These are phyloP conservation scores for Penicillium desertorum DNA, from an alignment of 495 filamentous ascomycete species.

Conservation along the genomic window DNA sequence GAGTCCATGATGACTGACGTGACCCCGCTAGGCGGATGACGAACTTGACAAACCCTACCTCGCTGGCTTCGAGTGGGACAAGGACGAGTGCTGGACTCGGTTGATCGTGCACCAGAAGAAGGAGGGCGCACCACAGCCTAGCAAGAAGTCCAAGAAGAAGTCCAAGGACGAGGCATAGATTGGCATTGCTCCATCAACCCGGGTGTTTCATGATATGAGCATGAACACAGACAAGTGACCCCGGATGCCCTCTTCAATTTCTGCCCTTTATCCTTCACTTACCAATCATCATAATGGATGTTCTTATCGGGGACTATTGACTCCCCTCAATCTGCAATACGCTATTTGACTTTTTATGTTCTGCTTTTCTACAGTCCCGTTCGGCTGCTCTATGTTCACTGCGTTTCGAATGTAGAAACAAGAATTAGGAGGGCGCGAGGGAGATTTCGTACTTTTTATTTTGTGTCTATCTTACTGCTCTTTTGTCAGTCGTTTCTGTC, in stretches of 20 bases:
- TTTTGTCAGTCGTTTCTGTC: constrained; percentile 3
- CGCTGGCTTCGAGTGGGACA: constrained; percentile 92
- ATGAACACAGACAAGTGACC: not conserved
- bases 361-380: constrained; percentile 14
- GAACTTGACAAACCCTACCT: constrained; percentile 79
- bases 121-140: constrained; percentile 51
- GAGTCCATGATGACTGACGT: constrained; percentile 15
- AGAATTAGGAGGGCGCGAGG: constrained; percentile 30
- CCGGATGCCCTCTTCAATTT: not conserved
- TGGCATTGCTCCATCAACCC: not conserved
- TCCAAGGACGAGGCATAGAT: constrained; percentile 43
- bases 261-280: not conserved
- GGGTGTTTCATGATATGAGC: not conserved
- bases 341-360: constrained; percentile 6
- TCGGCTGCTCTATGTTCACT: constrained; percentile 20
- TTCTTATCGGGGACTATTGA: constrained; percentile 6
- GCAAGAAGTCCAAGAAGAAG: constrained; percentile 72
- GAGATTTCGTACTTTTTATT: constrained; percentile 24
- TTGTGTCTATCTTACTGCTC: constrained; percentile 13
- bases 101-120: constrained; percentile 83
- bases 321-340: constrained; percentile 5
- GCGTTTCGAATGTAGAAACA: constrained; percentile 32
- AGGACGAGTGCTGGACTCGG: constrained; percentile 74
- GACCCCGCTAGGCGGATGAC: constrained; percentile 69
- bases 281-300: constrained; percentile 7